Percentiles rank a stretch among this genome's conserved stretches.
phyloP scores from a whole-genome alignment of 2,329 filamentous ascomycete species.

The Xylariales sp. region DNA sequence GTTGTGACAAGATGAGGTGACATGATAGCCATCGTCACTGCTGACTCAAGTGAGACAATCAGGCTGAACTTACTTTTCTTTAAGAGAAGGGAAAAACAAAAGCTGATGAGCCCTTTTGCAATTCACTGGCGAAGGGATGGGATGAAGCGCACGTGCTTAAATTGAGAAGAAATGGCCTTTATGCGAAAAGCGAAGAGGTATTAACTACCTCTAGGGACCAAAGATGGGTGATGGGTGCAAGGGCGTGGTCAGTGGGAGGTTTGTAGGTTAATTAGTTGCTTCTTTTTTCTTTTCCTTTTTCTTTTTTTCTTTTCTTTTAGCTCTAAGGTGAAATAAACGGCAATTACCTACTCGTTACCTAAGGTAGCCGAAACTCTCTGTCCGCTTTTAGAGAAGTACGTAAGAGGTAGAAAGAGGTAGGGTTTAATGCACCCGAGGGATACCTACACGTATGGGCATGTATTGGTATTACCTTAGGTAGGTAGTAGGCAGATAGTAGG shows the following conservation, averaged over 20 bases:
- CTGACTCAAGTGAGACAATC: constrained; percentile 27
- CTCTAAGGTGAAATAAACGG: constrained; percentile 11
- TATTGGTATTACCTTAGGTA: too few species aligned
- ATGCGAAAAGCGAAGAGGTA: constrained; percentile 6
- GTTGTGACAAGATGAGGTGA: constrained; percentile 29
- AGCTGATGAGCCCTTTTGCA: not conserved
- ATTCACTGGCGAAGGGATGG: constrained; percentile 2
- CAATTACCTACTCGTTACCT: constrained; percentile 12
- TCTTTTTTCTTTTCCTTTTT: too few species aligned
- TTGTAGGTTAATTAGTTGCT: not conserved
- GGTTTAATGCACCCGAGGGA: not conserved
- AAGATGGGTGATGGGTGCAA: not conserved
- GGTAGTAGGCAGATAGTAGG: not conserved
- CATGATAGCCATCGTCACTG: constrained; percentile 23
- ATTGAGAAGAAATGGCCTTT: not conserved
- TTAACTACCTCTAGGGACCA: not conserved
- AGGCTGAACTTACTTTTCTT: constrained; percentile 33
- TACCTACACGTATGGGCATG: too few species aligned
- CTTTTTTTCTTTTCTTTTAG: not conserved
- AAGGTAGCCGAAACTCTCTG: constrained; percentile 9
- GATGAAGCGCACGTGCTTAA: constrained; percentile 9
- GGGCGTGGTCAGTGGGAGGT: constrained; percentile 8
- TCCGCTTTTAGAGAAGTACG: not conserved
- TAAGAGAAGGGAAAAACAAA: too few species aligned
- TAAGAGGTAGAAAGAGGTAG: not conserved